Percentiles rank a stretch among this genome's conserved stretches.
Conservation (phyloP, 1,139 yeast genomes). For the Yamadazyma songkhlaensis region DNA sequence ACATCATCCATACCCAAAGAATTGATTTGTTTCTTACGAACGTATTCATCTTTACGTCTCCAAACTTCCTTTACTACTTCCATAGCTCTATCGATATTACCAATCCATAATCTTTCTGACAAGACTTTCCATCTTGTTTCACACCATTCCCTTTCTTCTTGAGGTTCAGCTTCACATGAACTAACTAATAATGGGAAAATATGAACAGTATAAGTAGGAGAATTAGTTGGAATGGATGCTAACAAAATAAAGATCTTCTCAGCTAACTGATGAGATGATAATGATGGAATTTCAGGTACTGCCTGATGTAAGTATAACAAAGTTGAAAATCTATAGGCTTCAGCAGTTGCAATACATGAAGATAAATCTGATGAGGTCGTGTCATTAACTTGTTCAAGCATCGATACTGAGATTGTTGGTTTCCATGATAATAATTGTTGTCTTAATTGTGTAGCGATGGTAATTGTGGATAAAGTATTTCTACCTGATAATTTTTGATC, state of each 20-base stretch:
- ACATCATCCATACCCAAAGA: conserved; percentile 12
- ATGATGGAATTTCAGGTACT: conserved; percentile 63
- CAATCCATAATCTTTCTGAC: conserved; percentile 56
- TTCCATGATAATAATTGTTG: conserved; percentile 54
- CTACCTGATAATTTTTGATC: conserved; percentile 12
- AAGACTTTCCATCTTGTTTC: conserved; percentile 56
- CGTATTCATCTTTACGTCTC: conserved; percentile 52
- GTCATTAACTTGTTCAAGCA: conserved; percentile 25
- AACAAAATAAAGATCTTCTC: conserved; percentile 57
- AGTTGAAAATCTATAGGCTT: conserved; percentile 61
- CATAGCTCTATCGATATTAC: conserved; percentile 61
- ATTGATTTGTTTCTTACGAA: conserved; percentile 19
- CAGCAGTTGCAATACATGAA: conserved; percentile 66
- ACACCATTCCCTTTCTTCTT: conserved; percentile 64
- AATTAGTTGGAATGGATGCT: conserved; percentile 62
- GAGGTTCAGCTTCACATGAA: conserved; percentile 59
- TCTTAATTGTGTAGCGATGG: conserved; percentile 54
- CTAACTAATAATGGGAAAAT: conserved; percentile 63
- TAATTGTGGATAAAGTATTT: conserved; percentile 47
- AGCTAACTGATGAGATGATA: conserved; percentile 53
- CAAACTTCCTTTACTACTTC: conserved; percentile 73
- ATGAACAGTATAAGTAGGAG: conserved; percentile 56
- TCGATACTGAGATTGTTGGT: conserved; percentile 40
- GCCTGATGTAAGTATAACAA: conserved; percentile 63
- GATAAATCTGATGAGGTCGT: conserved; percentile 48